A percentile compares a stretch with the other conserved stretches of the same genome.
phyloP scores from a whole-genome alignment of 352 stramenopile species.

The Blastocystis sp. region DNA sequence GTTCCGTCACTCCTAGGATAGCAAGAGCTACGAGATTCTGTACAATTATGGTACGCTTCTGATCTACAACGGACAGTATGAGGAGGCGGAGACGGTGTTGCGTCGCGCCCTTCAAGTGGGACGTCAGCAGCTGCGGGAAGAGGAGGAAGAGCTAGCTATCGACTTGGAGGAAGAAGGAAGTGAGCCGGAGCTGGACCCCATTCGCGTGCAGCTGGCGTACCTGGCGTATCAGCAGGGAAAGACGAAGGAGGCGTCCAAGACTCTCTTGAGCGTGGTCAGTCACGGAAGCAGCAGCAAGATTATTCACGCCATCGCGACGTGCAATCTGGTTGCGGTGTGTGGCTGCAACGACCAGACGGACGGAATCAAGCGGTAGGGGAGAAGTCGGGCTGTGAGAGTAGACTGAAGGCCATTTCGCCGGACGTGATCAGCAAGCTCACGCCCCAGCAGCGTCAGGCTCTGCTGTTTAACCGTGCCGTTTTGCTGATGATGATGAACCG shows the following conservation, averaged over 20 bases:
- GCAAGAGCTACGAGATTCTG: slow-evolving; percentile 39
- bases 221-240: not conserved
- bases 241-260: not conserved
- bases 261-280: not conserved
- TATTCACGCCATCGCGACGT: not conserved
- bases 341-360: not conserved
- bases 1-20: not conserved
- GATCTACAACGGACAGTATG: not conserved
- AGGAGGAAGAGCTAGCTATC: not conserved
- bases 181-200: slow-evolving; percentile 28
- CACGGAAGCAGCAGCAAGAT: slow-evolving; percentile 11
- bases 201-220: slow-evolving; percentile 37
- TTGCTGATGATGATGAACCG: slow-evolving; percentile 34
- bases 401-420: not conserved
- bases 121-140: slow-evolving; percentile 9
- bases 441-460: not conserved
- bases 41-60: slow-evolving; percentile 47
- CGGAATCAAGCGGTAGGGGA: not conserved
- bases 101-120: not conserved
- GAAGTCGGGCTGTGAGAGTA: not conserved
- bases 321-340: slow-evolving; percentile 5
- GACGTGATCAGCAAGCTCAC: slow-evolving; percentile 27
- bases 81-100: not conserved
- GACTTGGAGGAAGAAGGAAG: not conserved
- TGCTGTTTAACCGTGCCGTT: slow-evolving; percentile 28